Conservation (phyloP, 2,329 filamentous ascomycete genomes). For the Phialophora macrospora region DNA sequence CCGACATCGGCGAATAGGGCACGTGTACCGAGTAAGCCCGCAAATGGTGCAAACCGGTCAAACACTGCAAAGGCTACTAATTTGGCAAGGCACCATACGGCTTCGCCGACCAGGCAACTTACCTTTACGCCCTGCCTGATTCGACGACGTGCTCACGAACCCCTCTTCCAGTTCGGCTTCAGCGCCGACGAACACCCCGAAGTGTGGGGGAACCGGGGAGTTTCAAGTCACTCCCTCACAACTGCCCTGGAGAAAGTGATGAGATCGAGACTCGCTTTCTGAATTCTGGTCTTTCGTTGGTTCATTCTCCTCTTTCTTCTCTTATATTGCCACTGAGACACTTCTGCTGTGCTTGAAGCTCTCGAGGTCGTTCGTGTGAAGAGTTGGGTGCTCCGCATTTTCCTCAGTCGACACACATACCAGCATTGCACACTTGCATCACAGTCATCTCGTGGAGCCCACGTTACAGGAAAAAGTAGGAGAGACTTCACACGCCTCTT, state of each 20-base stretch:
- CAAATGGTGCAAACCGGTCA: neutral
- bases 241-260: neutral
- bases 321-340: neutral
- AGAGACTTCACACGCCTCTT: neutral
- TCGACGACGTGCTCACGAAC: neutral
- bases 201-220: conserved; percentile 1
- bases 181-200: neutral
- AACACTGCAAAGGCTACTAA: neutral
- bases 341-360: neutral
- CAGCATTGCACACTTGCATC: neutral
- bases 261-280: neutral
- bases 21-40: too few species aligned
- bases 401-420: neutral
- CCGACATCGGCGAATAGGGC: too few species aligned
- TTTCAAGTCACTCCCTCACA: neutral
- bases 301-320: neutral
- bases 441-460: neutral
- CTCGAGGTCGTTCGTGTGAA: neutral
- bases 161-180: neutral
- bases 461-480: neutral
- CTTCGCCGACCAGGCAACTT: neutral
- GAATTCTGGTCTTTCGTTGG: neutral
- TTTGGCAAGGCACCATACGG: neutral
- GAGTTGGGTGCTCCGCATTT: neutral
- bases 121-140: neutral